phyloP scores from a whole-genome alignment of 2,329 filamentous ascomycete species.

The Penicillium crustosum region DNA sequence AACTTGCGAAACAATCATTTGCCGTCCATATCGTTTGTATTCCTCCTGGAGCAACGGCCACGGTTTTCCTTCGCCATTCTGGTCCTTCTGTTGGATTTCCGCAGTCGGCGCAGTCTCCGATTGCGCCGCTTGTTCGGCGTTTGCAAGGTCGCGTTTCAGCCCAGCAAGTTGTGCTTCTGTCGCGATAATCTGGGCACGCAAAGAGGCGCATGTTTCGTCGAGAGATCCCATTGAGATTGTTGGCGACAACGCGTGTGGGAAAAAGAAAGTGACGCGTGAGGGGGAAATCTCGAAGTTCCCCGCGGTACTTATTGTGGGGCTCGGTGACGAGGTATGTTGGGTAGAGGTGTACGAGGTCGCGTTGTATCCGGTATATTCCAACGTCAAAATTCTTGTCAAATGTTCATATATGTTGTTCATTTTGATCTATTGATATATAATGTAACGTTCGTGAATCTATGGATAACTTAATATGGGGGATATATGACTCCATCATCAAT shows the following conservation, averaged over 20 bases:
- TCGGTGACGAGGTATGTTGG: not conserved
- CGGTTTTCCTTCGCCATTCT: conserved; percentile 29
- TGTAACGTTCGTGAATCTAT: not conserved
- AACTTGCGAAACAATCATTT: conserved; percentile 82
- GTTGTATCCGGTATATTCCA: too few species aligned
- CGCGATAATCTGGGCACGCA: conserved; percentile 39
- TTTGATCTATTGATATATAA: not conserved
- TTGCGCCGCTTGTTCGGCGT: conserved; percentile 28
- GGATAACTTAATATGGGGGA: not conserved
- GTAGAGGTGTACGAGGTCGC: not conserved
- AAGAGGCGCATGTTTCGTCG: conserved; percentile 32
- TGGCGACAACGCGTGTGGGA: not conserved
- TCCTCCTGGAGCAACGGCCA: conserved; percentile 74
- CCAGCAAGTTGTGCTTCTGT: conserved; percentile 38
- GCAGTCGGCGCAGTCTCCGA: conserved; percentile 11
- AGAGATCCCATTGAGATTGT: conserved; percentile 16
- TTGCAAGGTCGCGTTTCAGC: conserved; percentile 39
- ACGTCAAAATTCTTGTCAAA: not conserved
- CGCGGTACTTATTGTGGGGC: conserved; percentile 17
- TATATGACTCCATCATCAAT: not conserved
- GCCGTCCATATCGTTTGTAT: conserved; percentile 83
- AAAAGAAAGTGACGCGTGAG: not conserved
- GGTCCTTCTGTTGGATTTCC: not conserved
- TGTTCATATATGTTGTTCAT: not conserved
- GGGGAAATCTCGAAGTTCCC: conserved; percentile 11